Conservation (phyloP, 2,329 filamentous ascomycete genomes). For the Scytalidium sp. region DNA sequence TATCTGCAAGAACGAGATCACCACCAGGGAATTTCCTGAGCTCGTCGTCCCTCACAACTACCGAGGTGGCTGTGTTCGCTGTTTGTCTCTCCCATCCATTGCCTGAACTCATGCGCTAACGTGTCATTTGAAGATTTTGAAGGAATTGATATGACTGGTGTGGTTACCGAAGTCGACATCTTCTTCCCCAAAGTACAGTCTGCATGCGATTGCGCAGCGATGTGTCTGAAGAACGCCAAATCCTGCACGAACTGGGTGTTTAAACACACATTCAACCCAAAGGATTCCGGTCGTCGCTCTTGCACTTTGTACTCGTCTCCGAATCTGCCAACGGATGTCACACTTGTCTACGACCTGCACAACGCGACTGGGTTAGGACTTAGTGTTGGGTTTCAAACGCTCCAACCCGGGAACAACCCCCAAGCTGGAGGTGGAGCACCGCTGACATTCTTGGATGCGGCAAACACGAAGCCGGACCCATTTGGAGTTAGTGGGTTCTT, state of each 20-base stretch:
- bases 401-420: constrained; percentile 4
- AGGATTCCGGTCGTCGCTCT: constrained; percentile 4
- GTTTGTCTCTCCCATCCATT: no score
- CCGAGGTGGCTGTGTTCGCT: constrained; percentile 7
- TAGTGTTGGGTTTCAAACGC: not conserved
- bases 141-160: constrained; percentile 11
- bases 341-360: constrained; percentile 6
- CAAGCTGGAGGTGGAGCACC: constrained; percentile 7
- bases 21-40: constrained; percentile 5
- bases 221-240: constrained; percentile 4
- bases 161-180: constrained; percentile 10
- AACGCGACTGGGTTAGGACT: not conserved
- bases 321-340: constrained; percentile 9
- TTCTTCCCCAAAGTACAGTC: constrained; percentile 5
- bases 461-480: constrained; percentile 1
- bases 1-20: constrained; percentile 8
- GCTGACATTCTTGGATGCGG: constrained; percentile 7
- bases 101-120: no score
- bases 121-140: constrained; percentile 1
- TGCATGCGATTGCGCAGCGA: constrained; percentile 9
- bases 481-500: constrained; percentile 9
- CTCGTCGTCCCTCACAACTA: constrained; percentile 4
- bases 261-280: constrained; percentile 8
- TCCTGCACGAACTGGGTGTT: constrained; percentile 13
- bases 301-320: constrained; percentile 10